Conservation (phyloP, 2,329 filamentous ascomycete genomes). For the Hypoxylon sp. region DNA sequence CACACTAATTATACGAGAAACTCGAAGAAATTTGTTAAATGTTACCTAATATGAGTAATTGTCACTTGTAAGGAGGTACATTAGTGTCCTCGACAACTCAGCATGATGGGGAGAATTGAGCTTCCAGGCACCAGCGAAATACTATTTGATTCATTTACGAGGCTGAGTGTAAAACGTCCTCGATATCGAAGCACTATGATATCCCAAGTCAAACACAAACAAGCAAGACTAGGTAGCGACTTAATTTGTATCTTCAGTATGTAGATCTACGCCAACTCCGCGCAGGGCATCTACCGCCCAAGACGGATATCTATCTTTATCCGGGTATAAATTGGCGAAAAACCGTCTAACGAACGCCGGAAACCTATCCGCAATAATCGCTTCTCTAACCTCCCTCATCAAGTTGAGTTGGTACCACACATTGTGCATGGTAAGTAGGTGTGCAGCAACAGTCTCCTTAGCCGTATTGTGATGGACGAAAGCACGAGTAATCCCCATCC, state of each 20-base stretch:
- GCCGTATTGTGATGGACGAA: constrained; percentile 92
- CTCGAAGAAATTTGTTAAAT: neutral
- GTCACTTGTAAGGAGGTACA: neutral
- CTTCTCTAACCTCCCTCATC: constrained; percentile 81
- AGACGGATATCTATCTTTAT: constrained; percentile 76
- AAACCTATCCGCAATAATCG: constrained; percentile 85
- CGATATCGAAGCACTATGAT: neutral
- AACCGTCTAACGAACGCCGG: constrained; percentile 84
- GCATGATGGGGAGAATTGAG: neutral
- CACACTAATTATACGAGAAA: neutral
- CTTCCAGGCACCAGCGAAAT: neutral
- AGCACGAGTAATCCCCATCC: constrained; percentile 86
- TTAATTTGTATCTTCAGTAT: constrained; percentile 53
- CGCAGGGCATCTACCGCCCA: constrained; percentile 89
- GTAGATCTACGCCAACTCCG: constrained; percentile 84
- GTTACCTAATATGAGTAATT: neutral
- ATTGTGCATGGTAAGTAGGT: constrained; percentile 91
- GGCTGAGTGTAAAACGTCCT: neutral
- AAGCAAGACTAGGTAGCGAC: neutral
- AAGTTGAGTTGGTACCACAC: constrained; percentile 91
- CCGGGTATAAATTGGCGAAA: constrained; percentile 80
- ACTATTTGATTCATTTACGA: neutral
- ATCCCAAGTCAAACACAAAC: constrained; percentile 15
- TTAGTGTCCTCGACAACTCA: neutral
- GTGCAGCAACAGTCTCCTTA: constrained; percentile 94